Evolutionary conservation across 441 rosid species (phyloP).

Genomic region (Theobroma grandiflorum): DNA sequence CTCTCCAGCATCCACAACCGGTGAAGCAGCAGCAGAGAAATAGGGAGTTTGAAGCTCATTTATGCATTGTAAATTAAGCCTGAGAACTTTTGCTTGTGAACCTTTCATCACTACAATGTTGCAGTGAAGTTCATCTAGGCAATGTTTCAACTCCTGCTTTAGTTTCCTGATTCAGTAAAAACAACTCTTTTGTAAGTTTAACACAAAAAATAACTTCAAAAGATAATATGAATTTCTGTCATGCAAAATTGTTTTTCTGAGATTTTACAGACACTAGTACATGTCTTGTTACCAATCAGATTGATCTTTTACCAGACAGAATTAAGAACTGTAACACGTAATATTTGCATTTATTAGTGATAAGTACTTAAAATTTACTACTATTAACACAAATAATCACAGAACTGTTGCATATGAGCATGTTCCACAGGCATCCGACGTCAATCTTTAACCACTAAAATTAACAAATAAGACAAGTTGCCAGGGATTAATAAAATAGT

Average conservation of each 20-base stretch:
- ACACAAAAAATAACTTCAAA: background rate
- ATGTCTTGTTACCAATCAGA: background rate
- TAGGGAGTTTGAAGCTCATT: conserved; percentile 54
- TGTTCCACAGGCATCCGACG: background rate
- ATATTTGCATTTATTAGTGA: background rate
- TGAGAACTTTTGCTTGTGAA: conserved; percentile 67
- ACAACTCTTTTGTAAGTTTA: conserved; percentile 20
- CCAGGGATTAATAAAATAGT: background rate
- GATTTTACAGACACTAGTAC: background rate
- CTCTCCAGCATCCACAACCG: conserved; percentile 39
- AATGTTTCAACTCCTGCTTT: conserved; percentile 67
- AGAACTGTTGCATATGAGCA: background rate
- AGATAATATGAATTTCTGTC: background rate
- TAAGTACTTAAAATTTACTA: background rate
- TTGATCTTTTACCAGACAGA: conserved; percentile 6
- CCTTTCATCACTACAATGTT: conserved; percentile 68
- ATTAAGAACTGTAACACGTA: background rate
- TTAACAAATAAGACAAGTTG: conserved; percentile 9
- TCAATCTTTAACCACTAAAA: conserved; percentile 10
- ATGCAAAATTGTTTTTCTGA: background rate
- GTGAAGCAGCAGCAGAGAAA: conserved; percentile 56
- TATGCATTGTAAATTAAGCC: conserved; percentile 63
- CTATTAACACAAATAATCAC: background rate
- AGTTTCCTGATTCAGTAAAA: conserved; percentile 59
- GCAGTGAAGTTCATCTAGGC: conserved; percentile 75